Conservation (phyloP, 805 yeast species). For the Kazachstania martiniae region DNA sequence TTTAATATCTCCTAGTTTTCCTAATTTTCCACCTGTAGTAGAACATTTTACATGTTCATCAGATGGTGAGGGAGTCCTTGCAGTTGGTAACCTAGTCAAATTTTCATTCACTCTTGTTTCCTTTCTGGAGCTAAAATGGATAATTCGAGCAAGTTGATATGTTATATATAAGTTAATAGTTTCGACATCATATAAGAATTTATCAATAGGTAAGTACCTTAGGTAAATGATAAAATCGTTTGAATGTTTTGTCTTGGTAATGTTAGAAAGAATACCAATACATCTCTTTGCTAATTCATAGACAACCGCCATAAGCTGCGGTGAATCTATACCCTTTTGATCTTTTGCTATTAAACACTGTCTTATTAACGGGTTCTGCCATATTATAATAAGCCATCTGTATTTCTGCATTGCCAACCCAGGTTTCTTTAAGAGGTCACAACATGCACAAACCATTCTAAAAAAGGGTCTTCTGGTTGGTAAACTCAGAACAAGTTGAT, state of each 20-base stretch:
- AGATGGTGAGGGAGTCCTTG: no score
- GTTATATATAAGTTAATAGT: constrained; percentile 67
- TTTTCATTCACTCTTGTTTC: background rate
- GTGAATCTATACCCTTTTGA: constrained; percentile 27
- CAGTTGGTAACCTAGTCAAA: no score
- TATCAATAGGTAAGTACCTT: constrained; percentile 23
- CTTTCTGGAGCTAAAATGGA: background rate
- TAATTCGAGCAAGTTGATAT: constrained; percentile 56
- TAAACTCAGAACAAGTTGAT: constrained; percentile 34
- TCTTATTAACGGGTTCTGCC: constrained; percentile 57
- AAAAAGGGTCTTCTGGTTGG: constrained; percentile 55
- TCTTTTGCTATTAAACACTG: constrained; percentile 32
- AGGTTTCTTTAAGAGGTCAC: constrained; percentile 43
- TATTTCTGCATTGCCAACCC: constrained; percentile 22
- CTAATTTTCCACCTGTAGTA: no score
- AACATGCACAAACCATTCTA: constrained; percentile 41
- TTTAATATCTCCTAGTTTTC: constrained; percentile 5
- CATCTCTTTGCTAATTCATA: constrained; percentile 61
- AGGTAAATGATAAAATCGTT: constrained; percentile 7
- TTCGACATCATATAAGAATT: constrained; percentile 47
- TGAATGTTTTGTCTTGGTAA: constrained; percentile 2
- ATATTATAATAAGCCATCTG: constrained; percentile 50
- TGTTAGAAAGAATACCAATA: constrained; percentile 54
- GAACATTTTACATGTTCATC: no score
- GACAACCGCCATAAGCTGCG: constrained; percentile 45